These are phyloP conservation scores for Platismatia glauca DNA, from an alignment of 495 filamentous ascomycete species.

Conservation along the genomic window DNA sequence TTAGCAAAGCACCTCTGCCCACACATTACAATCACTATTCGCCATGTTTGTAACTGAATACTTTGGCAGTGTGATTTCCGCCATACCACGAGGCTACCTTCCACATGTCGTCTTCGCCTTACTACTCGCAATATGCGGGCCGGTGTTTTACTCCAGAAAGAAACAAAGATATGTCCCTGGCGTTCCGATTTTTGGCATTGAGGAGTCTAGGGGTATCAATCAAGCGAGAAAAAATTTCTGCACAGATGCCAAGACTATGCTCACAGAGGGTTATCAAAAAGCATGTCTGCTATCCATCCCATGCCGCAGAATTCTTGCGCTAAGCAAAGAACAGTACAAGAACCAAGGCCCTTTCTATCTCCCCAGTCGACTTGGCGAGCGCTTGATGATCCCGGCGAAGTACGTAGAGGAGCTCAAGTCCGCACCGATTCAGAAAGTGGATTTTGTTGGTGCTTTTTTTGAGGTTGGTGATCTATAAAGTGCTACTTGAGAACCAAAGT, in stretches of 20 bases:
- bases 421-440: slow-evolving; percentile 4
- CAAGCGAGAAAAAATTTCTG: neutral
- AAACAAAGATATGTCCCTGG: neutral
- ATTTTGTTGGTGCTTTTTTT: neutral
- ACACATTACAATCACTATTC: neutral
- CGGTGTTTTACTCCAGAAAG: neutral
- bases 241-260: neutral
- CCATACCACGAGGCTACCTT: neutral
- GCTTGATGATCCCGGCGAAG: slow-evolving; percentile 21
- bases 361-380: slow-evolving; percentile 14
- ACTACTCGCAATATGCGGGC: neutral
- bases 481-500: neutral
- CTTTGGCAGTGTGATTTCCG: neutral
- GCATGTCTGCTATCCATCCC: neutral
- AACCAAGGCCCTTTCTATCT: neutral
- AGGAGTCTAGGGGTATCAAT: neutral
- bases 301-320: neutral
- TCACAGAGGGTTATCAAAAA: neutral
- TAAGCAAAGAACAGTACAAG: neutral
- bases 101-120: neutral
- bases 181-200: neutral
- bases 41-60: neutral
- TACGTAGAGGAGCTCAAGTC: slow-evolving; percentile 26
- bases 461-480: neutral
- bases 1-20: neutral